Evolutionary conservation across 2,329 filamentous ascomycete species (phyloP), one percentile per base, ranked within the genome.

Genomic region (Huntiella decipiens): DNA sequence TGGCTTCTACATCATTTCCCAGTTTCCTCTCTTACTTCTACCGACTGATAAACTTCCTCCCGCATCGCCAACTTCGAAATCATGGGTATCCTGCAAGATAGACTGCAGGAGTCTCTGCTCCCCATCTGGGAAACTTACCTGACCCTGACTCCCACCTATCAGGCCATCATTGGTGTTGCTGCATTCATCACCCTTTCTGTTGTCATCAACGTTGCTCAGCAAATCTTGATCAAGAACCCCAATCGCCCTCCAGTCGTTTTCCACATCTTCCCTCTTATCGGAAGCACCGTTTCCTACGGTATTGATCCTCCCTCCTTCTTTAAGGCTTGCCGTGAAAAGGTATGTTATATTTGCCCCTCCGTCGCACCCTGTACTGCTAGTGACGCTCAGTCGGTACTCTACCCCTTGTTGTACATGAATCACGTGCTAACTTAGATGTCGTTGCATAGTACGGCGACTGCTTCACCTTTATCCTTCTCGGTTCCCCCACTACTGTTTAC

Each of bases 221-320:
- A 96, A 63, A 55, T 92, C 47, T 65, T 95, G 51, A 76, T 85
- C 66, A 82, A 75, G 65, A 88, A 86, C 55, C 74, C 80, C 44
- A 82, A 86, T 59, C 81, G 86, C 60, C 82, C 82, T 28, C 82
- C 82, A 1, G 55, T 87, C 48, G 81, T 88, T 51, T 88, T 87
- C 61, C 80, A 85, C 61, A 82, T 74, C 73, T 70, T 88, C 56
- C 83, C 82, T 49, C 64, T 93, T 54, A 71, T 98, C 56, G 88
- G 88, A 52, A 95, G 80, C 66, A 95, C 91, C 50, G 69, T 96
- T 56, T 82, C 76, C 38, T 98, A 96, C 65, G 88, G 88, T 61
- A 95, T 95, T 63, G 85, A 96, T 57, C 88, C 88, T 12, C 87
- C 84, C 57, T 70, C 68, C 44, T 96, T 95, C 71, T 94, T 95